Evolutionary conservation across 2,329 filamentous ascomycete genomes (phyloP).

Genomic region (Aspergillus neoniger): DNA sequence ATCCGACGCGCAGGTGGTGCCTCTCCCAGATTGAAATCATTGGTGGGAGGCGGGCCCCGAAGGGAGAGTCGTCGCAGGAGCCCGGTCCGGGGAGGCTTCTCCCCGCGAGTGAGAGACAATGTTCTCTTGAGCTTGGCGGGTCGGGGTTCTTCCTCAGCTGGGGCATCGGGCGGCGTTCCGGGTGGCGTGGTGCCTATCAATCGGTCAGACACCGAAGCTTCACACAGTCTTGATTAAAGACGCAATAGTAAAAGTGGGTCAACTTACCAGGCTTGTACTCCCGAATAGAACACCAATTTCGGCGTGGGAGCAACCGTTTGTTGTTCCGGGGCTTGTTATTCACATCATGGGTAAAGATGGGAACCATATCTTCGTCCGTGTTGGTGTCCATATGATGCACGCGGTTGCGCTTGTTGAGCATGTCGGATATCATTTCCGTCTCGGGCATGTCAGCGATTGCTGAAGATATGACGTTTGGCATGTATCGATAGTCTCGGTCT

Average conservation of each 20-base stretch:
- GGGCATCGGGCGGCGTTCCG: conserved; percentile 58
- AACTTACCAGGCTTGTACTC: conserved; percentile 72
- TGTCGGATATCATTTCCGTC: conserved; percentile 82
- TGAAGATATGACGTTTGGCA: conserved; percentile 92
- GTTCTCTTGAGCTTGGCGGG: conserved; percentile 55
- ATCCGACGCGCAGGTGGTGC: conserved; percentile 31
- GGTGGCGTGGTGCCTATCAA: conserved; percentile 73
- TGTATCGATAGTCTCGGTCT: conserved; percentile 91
- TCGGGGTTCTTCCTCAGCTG: conserved; percentile 32
- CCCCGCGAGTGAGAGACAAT: conserved; percentile 61
- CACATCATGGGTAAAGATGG: conserved; percentile 85
- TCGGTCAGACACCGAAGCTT: conserved; percentile 35
- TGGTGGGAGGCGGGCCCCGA: conserved; percentile 45
- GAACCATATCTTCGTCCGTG: conserved; percentile 95
- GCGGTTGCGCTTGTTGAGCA: conserved; percentile 90
- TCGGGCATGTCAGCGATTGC: conserved; percentile 92
- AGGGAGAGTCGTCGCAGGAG: conserved; percentile 52
- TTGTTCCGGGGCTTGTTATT: conserved; percentile 91
- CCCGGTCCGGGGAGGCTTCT: conserved; percentile 47
- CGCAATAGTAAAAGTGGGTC: no score
- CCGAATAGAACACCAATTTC: conserved; percentile 94
- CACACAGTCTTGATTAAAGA: background rate
- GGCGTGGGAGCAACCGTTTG: conserved; percentile 79
- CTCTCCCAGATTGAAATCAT: conserved; percentile 37
- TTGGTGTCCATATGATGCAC: conserved; percentile 65